Percentiles rank a stretch among this genome's conserved stretches.
These are phyloP conservation scores for Paramecium bursaria DNA, from an alignment of 73 alveolate genomes.

Conservation along the genomic window DNA sequence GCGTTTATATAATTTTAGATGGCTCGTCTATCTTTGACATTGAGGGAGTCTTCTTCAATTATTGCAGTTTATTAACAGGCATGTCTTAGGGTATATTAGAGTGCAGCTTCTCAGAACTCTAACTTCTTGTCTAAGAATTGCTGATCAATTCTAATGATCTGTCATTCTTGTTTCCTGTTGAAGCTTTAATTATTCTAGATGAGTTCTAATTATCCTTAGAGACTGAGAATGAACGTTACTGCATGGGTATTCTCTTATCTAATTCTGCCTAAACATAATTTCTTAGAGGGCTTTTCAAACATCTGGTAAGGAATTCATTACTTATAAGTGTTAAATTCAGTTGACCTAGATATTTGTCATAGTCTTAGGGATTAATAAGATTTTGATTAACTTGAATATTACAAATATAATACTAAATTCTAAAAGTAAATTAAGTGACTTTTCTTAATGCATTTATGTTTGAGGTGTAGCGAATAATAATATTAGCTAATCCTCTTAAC, in stretches of 20 bases:
- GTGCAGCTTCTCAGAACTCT: slow-evolving; percentile 48
- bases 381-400: neutral
- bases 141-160: slow-evolving; percentile 37
- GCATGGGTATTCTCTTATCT: slow-evolving; percentile 31
- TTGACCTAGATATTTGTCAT: neutral
- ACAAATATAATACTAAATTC: slow-evolving; percentile 3
- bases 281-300: slow-evolving; percentile 1
- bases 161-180: slow-evolving; percentile 40
- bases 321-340: slow-evolving; percentile 10
- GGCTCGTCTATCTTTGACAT: slow-evolving; percentile 2
- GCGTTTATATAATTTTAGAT: neutral
- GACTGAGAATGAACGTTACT: slow-evolving; percentile 46
- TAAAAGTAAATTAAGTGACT: slow-evolving; percentile 40
- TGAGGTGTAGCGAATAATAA: slow-evolving; percentile 47
- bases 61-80: slow-evolving; percentile 62
- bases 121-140: slow-evolving; percentile 43
- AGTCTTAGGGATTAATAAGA: neutral
- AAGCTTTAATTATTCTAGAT: slow-evolving; percentile 41
- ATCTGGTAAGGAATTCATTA: slow-evolving; percentile 28
- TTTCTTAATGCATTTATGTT: slow-evolving; percentile 37
- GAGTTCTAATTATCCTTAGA: slow-evolving; percentile 53
- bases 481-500: slow-evolving; percentile 47
- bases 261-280: slow-evolving; percentile 5
- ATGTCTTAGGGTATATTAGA: slow-evolving; percentile 57
- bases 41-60: slow-evolving; percentile 68